phyloP scores from a whole-genome alignment of 352 stramenopile genomes.

The Globisporangium alternatum region DNA sequence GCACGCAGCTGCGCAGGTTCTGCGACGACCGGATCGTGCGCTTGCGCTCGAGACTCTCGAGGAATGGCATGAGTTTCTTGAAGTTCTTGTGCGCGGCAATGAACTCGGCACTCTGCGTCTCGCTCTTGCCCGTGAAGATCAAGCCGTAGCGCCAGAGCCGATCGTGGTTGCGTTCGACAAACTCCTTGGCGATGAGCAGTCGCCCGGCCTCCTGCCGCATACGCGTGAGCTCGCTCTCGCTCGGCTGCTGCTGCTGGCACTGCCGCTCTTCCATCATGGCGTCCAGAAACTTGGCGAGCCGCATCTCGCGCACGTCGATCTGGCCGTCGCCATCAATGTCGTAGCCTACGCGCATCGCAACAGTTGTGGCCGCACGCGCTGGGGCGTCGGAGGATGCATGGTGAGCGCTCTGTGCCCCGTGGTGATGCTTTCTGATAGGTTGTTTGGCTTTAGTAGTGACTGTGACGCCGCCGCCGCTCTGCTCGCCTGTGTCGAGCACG shows the following conservation, averaged over 20 bases:
- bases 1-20: conserved; percentile 37
- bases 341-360: conserved; percentile 27
- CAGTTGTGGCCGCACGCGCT: background rate
- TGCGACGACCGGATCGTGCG: conserved; percentile 56
- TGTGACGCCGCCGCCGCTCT: conserved; percentile 5
- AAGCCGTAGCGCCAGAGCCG: conserved; percentile 62
- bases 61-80: conserved; percentile 54
- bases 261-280: conserved; percentile 41
- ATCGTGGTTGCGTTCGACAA: conserved; percentile 63
- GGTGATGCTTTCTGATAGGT: background rate
- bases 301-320: conserved; percentile 67
- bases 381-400: background rate
- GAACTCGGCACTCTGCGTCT: conserved; percentile 56
- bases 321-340: conserved; percentile 68
- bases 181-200: conserved; percentile 65
- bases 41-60: conserved; percentile 60
- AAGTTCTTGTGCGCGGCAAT: conserved; percentile 69
- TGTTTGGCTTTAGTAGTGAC: conserved; percentile 17
- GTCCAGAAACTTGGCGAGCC: conserved; percentile 60
- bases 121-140: conserved; percentile 60
- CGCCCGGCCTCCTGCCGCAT: conserved; percentile 54
- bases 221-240: conserved; percentile 35
- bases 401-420: background rate
- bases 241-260: conserved; percentile 10
- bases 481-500: conserved; percentile 25